A percentile compares a stretch with the other conserved stretches of the same genome.
Conservation (phyloP, 139 green algal species). For the Haematococcus sp. region DNA sequence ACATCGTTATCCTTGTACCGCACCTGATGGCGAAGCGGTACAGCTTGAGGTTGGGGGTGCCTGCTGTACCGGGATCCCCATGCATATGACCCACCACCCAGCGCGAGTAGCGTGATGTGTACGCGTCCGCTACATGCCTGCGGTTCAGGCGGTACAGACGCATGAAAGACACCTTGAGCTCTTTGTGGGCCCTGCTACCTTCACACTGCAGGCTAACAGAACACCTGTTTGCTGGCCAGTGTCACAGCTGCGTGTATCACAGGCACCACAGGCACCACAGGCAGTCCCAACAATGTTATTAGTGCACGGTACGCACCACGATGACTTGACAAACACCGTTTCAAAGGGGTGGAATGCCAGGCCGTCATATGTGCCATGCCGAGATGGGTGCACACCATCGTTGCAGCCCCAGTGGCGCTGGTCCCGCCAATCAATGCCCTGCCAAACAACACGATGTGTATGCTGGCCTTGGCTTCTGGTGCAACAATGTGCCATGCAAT, state of each 20-base stretch:
- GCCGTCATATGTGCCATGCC: constrained; percentile 69
- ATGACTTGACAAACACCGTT: constrained; percentile 77
- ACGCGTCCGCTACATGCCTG: constrained; percentile 71
- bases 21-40: constrained; percentile 55
- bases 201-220: too few relatives aligned
- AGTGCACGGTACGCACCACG: constrained; percentile 20
- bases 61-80: constrained; percentile 55
- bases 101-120: constrained; percentile 53
- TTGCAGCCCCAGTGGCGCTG: constrained; percentile 61
- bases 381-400: constrained; percentile 71
- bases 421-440: constrained; percentile 41
- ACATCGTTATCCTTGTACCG: too few relatives aligned
- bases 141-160: too few relatives aligned
- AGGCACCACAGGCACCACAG: too few relatives aligned
- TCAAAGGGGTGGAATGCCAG: constrained; percentile 79
- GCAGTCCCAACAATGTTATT: too few relatives aligned
- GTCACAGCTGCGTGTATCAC: too few relatives aligned
- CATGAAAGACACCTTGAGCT: too few relatives aligned
- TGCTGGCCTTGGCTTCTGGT: too few relatives aligned
- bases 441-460: background rate
- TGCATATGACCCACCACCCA: constrained; percentile 43
- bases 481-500: too few relatives aligned
- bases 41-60: constrained; percentile 57
- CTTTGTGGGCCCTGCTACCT: too few relatives aligned
- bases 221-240: too few relatives aligned